Percentiles rank a stretch among this genome's conserved stretches.
Conservation (phyloP, 2,329 filamentous ascomycete species). For the Fusarium longipes region DNA sequence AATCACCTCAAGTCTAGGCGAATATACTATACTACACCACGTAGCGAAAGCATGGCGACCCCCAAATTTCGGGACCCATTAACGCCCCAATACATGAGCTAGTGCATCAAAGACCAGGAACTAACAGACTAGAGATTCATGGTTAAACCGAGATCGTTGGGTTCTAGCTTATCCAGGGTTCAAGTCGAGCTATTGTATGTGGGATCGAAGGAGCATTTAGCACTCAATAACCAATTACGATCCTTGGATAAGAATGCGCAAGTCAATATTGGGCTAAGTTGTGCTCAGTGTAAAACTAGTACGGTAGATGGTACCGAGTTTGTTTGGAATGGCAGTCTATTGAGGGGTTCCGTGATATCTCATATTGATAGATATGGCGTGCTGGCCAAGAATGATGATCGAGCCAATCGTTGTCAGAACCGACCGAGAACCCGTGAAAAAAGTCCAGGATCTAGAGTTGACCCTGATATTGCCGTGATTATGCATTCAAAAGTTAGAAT, state of each 20-base stretch:
- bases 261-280: not conserved
- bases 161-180: not conserved
- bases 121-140: not conserved
- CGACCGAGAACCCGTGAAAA: constrained; percentile 38
- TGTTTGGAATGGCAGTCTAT: constrained; percentile 22
- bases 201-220: not conserved
- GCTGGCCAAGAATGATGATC: constrained; percentile 11
- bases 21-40: not conserved
- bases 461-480: not conserved
- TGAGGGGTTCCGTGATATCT: constrained; percentile 26
- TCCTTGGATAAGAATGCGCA: constrained; percentile 31
- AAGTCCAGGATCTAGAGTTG: not conserved
- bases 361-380: constrained; percentile 37
- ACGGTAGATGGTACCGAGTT: not conserved
- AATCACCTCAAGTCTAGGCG: constrained; percentile 42
- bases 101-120: not conserved
- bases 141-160: not conserved
- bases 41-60: not conserved
- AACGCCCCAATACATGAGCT: not conserved
- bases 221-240: constrained; percentile 26
- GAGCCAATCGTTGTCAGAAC: constrained; percentile 38
- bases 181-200: not conserved
- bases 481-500: not conserved
- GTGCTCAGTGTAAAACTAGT: not conserved
- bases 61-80: not conserved